Evolutionary conservation across 129 eudicot species (phyloP), one percentile per base, ranked within the genome.

Genomic region (Silybum marianum): DNA sequence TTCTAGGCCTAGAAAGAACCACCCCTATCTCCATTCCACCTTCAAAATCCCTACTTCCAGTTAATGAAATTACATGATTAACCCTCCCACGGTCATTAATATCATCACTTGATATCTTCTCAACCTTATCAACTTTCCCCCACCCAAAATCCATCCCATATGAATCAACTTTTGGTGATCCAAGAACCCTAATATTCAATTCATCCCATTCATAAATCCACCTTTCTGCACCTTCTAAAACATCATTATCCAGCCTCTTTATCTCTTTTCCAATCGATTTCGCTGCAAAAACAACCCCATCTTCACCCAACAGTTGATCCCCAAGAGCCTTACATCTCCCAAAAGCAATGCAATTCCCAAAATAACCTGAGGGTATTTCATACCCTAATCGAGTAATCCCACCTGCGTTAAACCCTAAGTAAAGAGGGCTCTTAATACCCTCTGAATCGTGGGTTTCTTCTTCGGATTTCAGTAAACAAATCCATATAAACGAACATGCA

Each of bases 11-110:
- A 18, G 84, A 58, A 5, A 88, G 87, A 38, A 26, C 85, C 74
- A 88, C 62, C 6, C 91, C 91, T 39, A 88, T 80, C 80, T 88
- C 91, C 38, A 88, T 88, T 12, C 91, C 91, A 51, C 87, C 89
- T 24, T 77, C 72, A 21, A 83, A 38, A 36, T 85, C 87, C 58
- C 84, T 88, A 73, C 87, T 76, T 54, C 78, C 91, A 7, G 42
- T 76, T 14, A 88, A 67, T 72, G 85, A 85, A 18, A 88, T 62
- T 36, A 82, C 71, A 67, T 58, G 66, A 58, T 48, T 51, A 54
- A 30, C 82, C 78, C 19, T 71, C 30, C 74, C 84, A 71, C 71
- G 60, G 1, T 36, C 30, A 28, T 28, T 28, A 28, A 28, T 22
- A 26, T 44, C 77, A 26, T 60, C 80, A 39, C 83, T 69, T n/a